Conservation (phyloP, 164 flowering plant species). For the Nymphaea colorata region DNA sequence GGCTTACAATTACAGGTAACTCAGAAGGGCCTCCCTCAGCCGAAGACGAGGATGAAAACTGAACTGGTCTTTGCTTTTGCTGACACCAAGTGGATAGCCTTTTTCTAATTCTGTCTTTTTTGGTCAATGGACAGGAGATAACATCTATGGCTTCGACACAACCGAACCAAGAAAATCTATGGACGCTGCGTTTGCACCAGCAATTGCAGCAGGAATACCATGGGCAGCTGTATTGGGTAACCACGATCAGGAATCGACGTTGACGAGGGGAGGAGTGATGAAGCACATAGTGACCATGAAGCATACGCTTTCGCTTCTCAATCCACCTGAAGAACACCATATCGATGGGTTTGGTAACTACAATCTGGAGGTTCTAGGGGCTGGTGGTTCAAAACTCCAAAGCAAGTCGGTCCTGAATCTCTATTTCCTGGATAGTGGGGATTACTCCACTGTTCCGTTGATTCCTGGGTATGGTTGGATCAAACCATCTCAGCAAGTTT, state of each 20-base stretch:
- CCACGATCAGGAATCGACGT: constrained; percentile 80
- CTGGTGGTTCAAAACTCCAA: constrained; percentile 33
- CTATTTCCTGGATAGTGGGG: constrained; percentile 90
- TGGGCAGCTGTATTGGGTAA: constrained; percentile 97
- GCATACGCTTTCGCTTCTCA: constrained; percentile 47
- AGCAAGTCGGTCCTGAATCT: constrained; percentile 84
- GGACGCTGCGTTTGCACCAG: constrained; percentile 72
- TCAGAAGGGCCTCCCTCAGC: no score
- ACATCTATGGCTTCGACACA: constrained; percentile 61
- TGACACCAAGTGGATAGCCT: not conserved
- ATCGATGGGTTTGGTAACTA: constrained; percentile 96
- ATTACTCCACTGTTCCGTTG: constrained; percentile 72
- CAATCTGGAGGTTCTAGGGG: constrained; percentile 69
- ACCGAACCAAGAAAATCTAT: constrained; percentile 53
- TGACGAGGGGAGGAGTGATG: constrained; percentile 80
- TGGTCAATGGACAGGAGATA: constrained; percentile 46
- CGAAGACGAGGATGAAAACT: no score
- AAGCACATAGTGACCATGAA: constrained; percentile 55
- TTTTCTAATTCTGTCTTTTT: not conserved
- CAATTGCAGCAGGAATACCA: constrained; percentile 50
- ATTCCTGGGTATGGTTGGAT: constrained; percentile 90
- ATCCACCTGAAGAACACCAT: constrained; percentile 24
- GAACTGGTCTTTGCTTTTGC: not conserved
- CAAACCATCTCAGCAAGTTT: constrained; percentile 78
- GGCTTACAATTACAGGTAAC: no score